Conservation (phyloP, 2,329 filamentous ascomycete species). For the Fusarium sp. region DNA sequence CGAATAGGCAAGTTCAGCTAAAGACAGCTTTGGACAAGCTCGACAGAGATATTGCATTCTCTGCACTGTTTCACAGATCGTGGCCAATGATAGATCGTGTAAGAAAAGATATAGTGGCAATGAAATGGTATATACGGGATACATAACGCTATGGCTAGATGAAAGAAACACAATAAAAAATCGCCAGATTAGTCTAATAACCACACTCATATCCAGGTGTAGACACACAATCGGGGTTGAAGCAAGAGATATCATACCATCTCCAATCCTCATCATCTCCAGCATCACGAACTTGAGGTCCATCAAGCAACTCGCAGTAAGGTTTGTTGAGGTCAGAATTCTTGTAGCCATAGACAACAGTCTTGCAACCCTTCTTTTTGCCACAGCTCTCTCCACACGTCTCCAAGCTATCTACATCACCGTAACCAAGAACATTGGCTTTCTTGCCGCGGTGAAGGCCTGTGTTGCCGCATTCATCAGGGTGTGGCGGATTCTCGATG, state of each 20-base stretch:
- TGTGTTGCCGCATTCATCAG: slow-evolving; percentile 21
- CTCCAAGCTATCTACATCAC: slow-evolving; percentile 31
- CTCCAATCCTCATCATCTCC: slow-evolving; percentile 28
- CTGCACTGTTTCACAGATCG: not conserved
- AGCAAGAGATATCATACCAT: slow-evolving; percentile 34
- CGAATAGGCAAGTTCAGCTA: slow-evolving; percentile 37
- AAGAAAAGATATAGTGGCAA: not conserved
- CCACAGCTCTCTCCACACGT: slow-evolving; percentile 32
- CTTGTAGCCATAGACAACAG: slow-evolving; percentile 27
- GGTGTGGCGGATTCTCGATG: slow-evolving; percentile 7
- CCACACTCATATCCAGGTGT: slow-evolving; percentile 22
- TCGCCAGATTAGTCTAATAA: slow-evolving; percentile 10
- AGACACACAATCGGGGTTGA: slow-evolving; percentile 34
- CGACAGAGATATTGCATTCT: not conserved
- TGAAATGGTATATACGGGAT: slow-evolving; percentile 18
- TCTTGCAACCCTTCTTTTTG: slow-evolving; percentile 21
- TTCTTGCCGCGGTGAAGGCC: slow-evolving; percentile 20
- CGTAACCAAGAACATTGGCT: slow-evolving; percentile 29
- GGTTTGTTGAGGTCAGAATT: slow-evolving; percentile 29
- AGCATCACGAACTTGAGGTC: slow-evolving; percentile 15
- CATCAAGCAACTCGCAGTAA: slow-evolving; percentile 31
- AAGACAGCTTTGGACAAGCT: not conserved
- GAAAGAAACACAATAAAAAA: not conserved
- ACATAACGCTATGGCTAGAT: slow-evolving; percentile 10
- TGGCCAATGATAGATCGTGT: not conserved